Percentiles rank a stretch among this genome's conserved stretches.
phyloP scores from a whole-genome alignment of 352 stramenopile species.

The Phytophthora sp. region DNA sequence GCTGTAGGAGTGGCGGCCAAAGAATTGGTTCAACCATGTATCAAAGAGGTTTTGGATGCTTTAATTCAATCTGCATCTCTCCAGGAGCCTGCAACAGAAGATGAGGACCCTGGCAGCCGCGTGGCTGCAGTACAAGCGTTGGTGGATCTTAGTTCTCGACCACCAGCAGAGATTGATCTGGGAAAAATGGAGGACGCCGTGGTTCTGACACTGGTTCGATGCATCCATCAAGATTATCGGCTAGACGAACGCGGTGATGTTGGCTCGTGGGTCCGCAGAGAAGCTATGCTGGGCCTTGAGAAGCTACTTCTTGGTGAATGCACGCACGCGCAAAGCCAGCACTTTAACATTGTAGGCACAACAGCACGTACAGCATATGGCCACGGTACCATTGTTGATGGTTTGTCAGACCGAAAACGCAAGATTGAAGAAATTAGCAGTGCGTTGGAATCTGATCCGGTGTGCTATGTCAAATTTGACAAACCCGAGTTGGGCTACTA shows the following conservation, averaged over 20 bases:
- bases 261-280: slow-evolving; percentile 97
- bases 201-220: slow-evolving; percentile 84
- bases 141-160: slow-evolving; percentile 81
- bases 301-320: slow-evolving; percentile 64
- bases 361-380: slow-evolving; percentile 48
- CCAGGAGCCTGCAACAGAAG: slow-evolving; percentile 57
- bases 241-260: slow-evolving; percentile 98
- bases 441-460: slow-evolving; percentile 14
- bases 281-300: slow-evolving; percentile 93
- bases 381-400: slow-evolving; percentile 44
- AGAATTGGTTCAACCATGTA: slow-evolving; percentile 62
- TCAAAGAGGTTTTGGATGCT: slow-evolving; percentile 45
- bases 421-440: slow-evolving; percentile 28
- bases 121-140: slow-evolving; percentile 94
- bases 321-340: slow-evolving; percentile 34
- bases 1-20: slow-evolving; percentile 61
- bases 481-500: slow-evolving; percentile 69
- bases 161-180: slow-evolving; percentile 48
- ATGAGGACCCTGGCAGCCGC: slow-evolving; percentile 95
- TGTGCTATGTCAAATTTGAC: slow-evolving; percentile 72
- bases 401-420: slow-evolving; percentile 37
- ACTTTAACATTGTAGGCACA: slow-evolving; percentile 41
- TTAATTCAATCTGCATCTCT: slow-evolving; percentile 58
- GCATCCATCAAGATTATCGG: slow-evolving; percentile 94
- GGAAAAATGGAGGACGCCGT: slow-evolving; percentile 60